phyloP scores from a whole-genome alignment of 495 filamentous ascomycete species.

The Talaromyces ruber region DNA sequence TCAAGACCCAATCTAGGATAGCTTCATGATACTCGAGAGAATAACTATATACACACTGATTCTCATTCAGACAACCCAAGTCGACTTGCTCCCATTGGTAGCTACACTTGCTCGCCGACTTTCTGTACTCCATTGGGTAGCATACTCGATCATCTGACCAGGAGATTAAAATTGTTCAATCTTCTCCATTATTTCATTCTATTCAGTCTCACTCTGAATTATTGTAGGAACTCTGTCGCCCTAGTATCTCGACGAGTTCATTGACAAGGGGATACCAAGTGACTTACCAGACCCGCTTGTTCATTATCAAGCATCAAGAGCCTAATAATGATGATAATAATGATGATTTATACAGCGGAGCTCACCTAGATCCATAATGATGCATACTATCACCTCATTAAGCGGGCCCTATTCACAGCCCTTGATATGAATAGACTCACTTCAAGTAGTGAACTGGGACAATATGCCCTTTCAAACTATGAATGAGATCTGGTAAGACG shows the following conservation, averaged over 20 bases:
- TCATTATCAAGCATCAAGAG: not conserved
- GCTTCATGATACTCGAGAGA: not conserved
- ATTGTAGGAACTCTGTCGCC: not conserved
- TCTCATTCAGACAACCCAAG: not conserved
- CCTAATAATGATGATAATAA: not conserved
- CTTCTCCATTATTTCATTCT: not conserved
- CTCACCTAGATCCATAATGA: not conserved
- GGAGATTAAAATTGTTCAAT: not conserved
- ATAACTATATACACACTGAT: not conserved
- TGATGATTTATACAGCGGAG: not conserved
- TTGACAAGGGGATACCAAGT: not conserved
- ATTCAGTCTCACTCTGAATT: not conserved
- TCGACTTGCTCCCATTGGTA: not conserved
- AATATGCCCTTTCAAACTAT: not conserved
- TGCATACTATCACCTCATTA: not conserved
- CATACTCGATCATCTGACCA: not conserved
- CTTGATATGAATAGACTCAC: not conserved
- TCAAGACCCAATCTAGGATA: not conserved
- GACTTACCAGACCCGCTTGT: not conserved
- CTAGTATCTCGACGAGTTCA: not conserved
- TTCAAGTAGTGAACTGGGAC: not conserved
- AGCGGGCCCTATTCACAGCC: not conserved
- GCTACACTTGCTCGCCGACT: not conserved
- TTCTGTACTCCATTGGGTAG: not conserved
- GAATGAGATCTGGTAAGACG: not conserved